phyloP scores from a whole-genome alignment of 2,329 filamentous ascomycete species.

The Cladobotryum mycophilum region DNA sequence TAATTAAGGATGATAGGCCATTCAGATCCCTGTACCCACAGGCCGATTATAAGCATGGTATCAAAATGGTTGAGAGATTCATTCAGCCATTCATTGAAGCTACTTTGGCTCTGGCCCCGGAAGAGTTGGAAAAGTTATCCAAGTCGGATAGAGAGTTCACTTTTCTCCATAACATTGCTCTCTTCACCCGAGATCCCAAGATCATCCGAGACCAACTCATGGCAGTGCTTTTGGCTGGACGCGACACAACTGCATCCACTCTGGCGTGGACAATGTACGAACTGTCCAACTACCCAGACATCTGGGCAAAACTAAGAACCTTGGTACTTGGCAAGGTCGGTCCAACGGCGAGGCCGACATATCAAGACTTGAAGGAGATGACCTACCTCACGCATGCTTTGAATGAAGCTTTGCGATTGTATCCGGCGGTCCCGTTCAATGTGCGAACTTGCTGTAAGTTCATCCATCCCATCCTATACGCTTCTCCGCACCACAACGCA shows the following conservation, averaged over 20 bases:
- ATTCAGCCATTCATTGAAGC: conserved; percentile 72
- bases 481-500: neutral
- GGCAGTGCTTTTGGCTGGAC: conserved; percentile 73
- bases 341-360: conserved; percentile 56
- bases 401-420: conserved; percentile 71
- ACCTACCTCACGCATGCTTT: conserved; percentile 69
- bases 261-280: conserved; percentile 81
- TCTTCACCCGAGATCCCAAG: conserved; percentile 65
- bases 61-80: conserved; percentile 68
- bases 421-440: conserved; percentile 75
- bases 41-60: conserved; percentile 53
- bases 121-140: conserved; percentile 62
- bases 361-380: conserved; percentile 80
- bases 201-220: conserved; percentile 82
- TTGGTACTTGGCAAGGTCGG: conserved; percentile 68
- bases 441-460: conserved; percentile 41
- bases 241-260: conserved; percentile 80
- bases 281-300: conserved; percentile 62
- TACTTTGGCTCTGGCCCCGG: conserved; percentile 59
- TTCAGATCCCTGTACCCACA: conserved; percentile 59
- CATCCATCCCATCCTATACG: neutral
- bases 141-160: conserved; percentile 71
- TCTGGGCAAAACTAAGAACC: conserved; percentile 61
- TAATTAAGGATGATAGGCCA: conserved; percentile 56
- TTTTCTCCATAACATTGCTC: conserved; percentile 79